Percentiles rank a stretch among this genome's conserved stretches.
phyloP scores from a whole-genome alignment of 768 basidiomycete species.

The Pulveroboletus ravenelii region DNA sequence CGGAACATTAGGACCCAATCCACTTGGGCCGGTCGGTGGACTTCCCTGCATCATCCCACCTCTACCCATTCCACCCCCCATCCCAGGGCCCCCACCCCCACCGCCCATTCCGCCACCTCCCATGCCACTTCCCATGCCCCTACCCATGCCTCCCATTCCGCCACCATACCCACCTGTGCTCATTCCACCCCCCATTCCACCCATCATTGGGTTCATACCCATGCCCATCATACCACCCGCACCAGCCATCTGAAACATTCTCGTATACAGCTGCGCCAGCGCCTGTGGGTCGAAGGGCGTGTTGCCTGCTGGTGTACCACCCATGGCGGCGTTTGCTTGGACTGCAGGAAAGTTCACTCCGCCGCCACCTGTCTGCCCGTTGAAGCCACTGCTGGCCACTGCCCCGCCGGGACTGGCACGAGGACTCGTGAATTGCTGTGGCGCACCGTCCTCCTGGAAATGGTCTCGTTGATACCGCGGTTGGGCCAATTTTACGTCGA shows the following conservation, averaged over 20 bases:
- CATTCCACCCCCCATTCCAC: slow-evolving; percentile 28
- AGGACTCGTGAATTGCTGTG: slow-evolving; percentile 14
- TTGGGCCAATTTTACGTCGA: slow-evolving; percentile 96
- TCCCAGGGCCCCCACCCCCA: slow-evolving; percentile 36
- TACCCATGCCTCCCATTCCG: slow-evolving; percentile 36
- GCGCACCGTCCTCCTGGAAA: slow-evolving; percentile 43
- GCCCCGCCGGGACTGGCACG: slow-evolving; percentile 9
- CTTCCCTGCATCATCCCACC: slow-evolving; percentile 38
- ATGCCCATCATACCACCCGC: slow-evolving; percentile 44
- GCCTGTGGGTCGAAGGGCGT: slow-evolving; percentile 88
- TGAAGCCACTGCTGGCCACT: slow-evolving; percentile 24
- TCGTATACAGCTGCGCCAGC: slow-evolving; percentile 88
- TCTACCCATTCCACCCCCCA: slow-evolving; percentile 39
- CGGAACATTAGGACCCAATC: slow-evolving; percentile 56
- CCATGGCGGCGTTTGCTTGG: slow-evolving; percentile 21
- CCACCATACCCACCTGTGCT: slow-evolving; percentile 32
- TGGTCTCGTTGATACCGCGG: slow-evolving; percentile 79
- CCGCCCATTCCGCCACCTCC: slow-evolving; percentile 32
- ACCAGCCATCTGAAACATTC: slow-evolving; percentile 87
- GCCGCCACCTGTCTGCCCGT: slow-evolving; percentile 29
- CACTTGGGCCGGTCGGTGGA: slow-evolving; percentile 34
- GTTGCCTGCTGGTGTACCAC: slow-evolving; percentile 37
- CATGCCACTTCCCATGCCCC: slow-evolving; percentile 43
- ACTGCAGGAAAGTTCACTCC: slow-evolving; percentile 33
- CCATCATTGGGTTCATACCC: slow-evolving; percentile 37